Evolutionary conservation across 176 grass and related monocot species (phyloP).

Genomic region (Aegilops umbellulata): DNA sequence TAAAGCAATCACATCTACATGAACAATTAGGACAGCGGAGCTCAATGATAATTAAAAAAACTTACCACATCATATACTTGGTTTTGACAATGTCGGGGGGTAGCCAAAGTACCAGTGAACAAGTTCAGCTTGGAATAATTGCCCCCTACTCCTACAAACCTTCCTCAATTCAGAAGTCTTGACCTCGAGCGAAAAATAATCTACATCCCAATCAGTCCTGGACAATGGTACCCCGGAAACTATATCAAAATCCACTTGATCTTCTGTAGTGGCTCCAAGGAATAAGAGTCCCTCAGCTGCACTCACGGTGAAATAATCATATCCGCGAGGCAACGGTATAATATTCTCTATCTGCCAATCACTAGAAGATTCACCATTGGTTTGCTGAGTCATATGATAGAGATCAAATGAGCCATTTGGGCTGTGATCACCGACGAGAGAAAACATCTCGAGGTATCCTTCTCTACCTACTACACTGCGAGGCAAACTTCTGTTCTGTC

Average conservation of each 20-base stretch:
- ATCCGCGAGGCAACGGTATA: background rate
- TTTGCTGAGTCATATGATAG: background rate
- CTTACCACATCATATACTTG: background rate
- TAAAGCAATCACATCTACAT: background rate
- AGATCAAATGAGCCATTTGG: background rate
- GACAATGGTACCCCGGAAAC: background rate
- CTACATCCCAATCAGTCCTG: background rate
- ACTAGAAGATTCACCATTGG: background rate
- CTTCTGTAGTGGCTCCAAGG: background rate
- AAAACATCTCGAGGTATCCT: background rate
- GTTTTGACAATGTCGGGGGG: background rate
- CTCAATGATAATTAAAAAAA: background rate
- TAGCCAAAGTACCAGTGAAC: background rate
- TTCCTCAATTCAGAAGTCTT: background rate
- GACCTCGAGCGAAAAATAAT: background rate
- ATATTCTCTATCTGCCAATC: background rate
- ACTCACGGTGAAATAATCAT: background rate
- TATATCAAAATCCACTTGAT: background rate
- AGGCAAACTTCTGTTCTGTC: no score
- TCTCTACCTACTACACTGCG: no score
- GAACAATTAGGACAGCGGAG: background rate
- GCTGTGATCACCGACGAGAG: background rate
- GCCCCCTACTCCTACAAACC: background rate
- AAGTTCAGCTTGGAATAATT: background rate
- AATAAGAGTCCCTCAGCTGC: background rate